These are phyloP conservation scores for Neurospora intermedia DNA, from an alignment of 495 filamentous ascomycete species.

Conservation along the genomic window DNA sequence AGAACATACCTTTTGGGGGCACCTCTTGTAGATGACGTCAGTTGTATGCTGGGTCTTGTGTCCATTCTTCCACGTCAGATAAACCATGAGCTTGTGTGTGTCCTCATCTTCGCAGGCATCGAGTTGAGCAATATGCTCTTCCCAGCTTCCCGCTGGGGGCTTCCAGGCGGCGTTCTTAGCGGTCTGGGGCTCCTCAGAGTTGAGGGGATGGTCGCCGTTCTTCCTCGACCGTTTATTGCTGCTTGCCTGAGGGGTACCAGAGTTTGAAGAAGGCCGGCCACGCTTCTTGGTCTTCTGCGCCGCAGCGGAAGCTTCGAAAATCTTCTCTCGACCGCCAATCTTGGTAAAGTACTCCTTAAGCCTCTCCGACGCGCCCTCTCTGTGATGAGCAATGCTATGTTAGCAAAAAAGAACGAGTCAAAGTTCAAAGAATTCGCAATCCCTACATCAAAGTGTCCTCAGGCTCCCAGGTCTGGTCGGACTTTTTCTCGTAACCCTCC, in stretches of 20 bases:
- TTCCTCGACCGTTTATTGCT: conserved; percentile 25
- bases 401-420: neutral
- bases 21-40: conserved; percentile 42
- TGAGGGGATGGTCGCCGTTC: conserved; percentile 23
- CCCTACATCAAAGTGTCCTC: conserved; percentile 46
- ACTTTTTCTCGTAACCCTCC: conserved; percentile 50
- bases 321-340: conserved; percentile 44
- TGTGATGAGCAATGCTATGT: conserved; percentile 7
- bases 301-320: conserved; percentile 30
- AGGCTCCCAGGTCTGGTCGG: conserved; percentile 50
- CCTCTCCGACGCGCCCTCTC: conserved; percentile 33
- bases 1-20: conserved; percentile 48
- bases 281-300: conserved; percentile 36
- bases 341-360: conserved; percentile 33
- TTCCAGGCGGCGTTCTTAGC: conserved; percentile 31
- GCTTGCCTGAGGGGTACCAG: conserved; percentile 16
- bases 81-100: conserved; percentile 36
- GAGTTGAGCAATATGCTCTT: conserved; percentile 42
- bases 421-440: neutral
- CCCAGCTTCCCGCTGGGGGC: conserved; percentile 47
- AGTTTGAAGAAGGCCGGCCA: conserved; percentile 23
- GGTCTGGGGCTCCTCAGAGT: conserved; percentile 26
- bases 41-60: conserved; percentile 50
- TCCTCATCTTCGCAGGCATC: conserved; percentile 47
- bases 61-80: conserved; percentile 46